Percentiles rank a stretch among this genome's conserved stretches.
Evolutionary conservation across 2,329 filamentous ascomycete genomes (phyloP).

Genomic region (Boeremia lycopersici): DNA sequence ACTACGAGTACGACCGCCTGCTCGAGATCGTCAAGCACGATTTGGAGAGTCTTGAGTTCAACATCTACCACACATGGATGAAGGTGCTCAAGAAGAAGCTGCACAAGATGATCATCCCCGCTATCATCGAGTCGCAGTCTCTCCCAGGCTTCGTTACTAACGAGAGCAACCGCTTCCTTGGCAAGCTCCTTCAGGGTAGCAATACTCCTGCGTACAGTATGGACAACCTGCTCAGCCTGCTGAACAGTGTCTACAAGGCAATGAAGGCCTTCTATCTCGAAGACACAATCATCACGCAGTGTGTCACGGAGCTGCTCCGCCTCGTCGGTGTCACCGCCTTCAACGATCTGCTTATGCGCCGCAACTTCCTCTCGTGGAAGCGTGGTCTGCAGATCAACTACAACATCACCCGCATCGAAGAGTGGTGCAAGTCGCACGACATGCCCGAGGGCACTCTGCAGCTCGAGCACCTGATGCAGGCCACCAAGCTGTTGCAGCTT

Average conservation of each 20-base stretch:
- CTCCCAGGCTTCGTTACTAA: conserved; percentile 98
- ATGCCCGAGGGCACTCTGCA: conserved; percentile 98
- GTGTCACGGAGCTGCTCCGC: conserved; percentile 88
- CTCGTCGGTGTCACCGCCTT: conserved; percentile 97
- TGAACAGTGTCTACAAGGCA: conserved; percentile 97
- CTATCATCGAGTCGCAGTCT: conserved; percentile 98
- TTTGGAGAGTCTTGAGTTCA: conserved; percentile 96
- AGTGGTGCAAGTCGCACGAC: conserved; percentile 99
- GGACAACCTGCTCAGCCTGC: conserved; percentile 93
- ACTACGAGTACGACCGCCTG: conserved; percentile 97
- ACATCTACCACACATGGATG: conserved; percentile 99
- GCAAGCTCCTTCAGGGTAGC: conserved; percentile 91
- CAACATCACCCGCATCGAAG: conserved; percentile 98
- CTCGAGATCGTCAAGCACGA: conserved; percentile 99
- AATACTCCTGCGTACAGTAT: conserved; percentile 97
- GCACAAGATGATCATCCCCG: conserved; percentile 99
- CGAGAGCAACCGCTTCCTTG: conserved; percentile 96
- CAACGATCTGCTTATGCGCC: conserved; percentile 95
- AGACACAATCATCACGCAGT: conserved; percentile 94
- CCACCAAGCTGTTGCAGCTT: conserved; percentile 94
- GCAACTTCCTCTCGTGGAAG: conserved; percentile 99
- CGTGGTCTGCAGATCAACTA: conserved; percentile 99
- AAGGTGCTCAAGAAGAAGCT: conserved; percentile 99
- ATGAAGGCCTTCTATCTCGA: conserved; percentile 99
- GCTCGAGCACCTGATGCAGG: conserved; percentile 99